Evolutionary conservation across 2,329 filamentous ascomycete genomes (phyloP).

Genomic region (Ophiostoma sp.): DNA sequence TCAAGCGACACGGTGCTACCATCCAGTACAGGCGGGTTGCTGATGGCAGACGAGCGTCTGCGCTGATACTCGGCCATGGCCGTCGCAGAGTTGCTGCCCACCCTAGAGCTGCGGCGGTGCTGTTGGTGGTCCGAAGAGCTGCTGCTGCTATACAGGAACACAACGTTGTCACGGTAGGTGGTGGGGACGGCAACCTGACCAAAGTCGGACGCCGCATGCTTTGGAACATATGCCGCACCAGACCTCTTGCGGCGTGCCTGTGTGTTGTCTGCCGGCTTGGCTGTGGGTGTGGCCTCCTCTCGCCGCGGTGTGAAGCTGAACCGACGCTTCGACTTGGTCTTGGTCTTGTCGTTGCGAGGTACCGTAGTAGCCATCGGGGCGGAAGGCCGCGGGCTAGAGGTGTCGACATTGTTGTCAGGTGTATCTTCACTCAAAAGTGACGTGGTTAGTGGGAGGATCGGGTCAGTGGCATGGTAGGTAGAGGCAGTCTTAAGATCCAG

Average conservation of each 20-base stretch:
- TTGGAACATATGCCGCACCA: conserved; percentile 22
- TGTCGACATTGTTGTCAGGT: neutral
- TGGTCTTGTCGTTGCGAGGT: neutral
- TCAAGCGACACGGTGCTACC: neutral
- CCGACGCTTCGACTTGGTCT: neutral
- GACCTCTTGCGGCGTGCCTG: neutral
- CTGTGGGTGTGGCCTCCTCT: neutral
- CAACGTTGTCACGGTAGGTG: conserved; percentile 21
- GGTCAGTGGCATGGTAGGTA: neutral
- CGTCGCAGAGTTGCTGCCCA: neutral
- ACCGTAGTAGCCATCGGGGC: neutral
- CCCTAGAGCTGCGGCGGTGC: neutral
- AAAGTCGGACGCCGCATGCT: conserved; percentile 28
- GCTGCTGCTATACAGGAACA: conserved; percentile 1
- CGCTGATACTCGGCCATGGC: neutral
- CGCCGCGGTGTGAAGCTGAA: conserved; percentile 10
- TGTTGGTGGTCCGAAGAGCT: neutral
- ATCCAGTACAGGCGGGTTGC: neutral
- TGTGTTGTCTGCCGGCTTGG: neutral
- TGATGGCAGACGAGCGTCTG: neutral
- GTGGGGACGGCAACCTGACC: conserved; percentile 18
- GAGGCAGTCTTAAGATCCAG: neutral
- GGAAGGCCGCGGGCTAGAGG: neutral
- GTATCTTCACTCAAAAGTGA: neutral
- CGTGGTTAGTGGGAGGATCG: neutral